Evolutionary conservation across 371 early-diverging fungal genomes (phyloP).

Genomic region (Rhizopus sp.): DNA sequence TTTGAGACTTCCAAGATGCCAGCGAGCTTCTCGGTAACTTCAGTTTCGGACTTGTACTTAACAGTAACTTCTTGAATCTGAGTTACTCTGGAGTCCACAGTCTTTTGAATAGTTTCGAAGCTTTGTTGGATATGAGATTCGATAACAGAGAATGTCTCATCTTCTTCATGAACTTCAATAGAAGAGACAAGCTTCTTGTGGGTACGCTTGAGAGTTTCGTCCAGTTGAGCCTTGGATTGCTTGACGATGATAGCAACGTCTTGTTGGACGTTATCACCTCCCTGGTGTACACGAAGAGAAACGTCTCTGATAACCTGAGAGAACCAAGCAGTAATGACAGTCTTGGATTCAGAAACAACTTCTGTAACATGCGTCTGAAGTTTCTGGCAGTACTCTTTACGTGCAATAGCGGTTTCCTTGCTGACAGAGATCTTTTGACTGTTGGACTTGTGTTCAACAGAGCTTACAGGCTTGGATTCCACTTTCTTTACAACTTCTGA

Average conservation of each 20-base stretch:
- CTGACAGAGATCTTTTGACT: constrained; percentile 13
- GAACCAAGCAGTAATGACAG: constrained; percentile 22
- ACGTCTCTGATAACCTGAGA: constrained; percentile 23
- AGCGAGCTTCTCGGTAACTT: constrained; percentile 21
- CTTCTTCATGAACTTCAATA: constrained; percentile 18
- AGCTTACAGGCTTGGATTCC: constrained; percentile 7
- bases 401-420: constrained; percentile 13
- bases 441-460: constrained; percentile 24
- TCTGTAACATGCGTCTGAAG: constrained; percentile 20
- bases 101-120: constrained; percentile 18
- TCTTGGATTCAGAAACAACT: constrained; percentile 24
- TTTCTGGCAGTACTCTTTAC: constrained; percentile 24
- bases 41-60: constrained; percentile 13
- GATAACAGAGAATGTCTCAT: constrained; percentile 23
- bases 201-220: constrained; percentile 17
- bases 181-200: constrained; percentile 20
- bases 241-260: constrained; percentile 24
- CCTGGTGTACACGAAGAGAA: constrained; percentile 24
- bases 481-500: constrained; percentile 11
- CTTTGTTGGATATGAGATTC: constrained; percentile 21
- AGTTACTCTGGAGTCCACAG: constrained; percentile 9
- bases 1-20: constrained; percentile 21
- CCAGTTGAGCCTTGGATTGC: constrained; percentile 20
- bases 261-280: constrained; percentile 19
- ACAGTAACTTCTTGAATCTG: constrained; percentile 25